Evolutionary conservation across 2,329 filamentous ascomycete genomes (phyloP).

Genomic region (Juglanconis sp.): DNA sequence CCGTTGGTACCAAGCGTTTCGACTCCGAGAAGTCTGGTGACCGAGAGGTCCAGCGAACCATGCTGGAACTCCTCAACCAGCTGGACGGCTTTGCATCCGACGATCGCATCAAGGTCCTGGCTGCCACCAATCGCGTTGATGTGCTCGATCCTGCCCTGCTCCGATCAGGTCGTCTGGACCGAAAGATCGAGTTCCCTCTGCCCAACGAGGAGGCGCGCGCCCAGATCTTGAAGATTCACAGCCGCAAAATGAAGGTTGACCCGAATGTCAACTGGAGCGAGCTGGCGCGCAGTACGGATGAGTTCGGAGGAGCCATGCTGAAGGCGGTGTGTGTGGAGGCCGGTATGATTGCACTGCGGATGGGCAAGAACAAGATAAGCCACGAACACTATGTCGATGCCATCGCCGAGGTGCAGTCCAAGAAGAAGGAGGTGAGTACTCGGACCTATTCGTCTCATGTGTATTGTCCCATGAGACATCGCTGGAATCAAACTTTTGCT

Average conservation of each 20-base stretch:
- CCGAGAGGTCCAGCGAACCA: conserved; percentile 95
- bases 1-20: conserved; percentile 98
- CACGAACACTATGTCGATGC: conserved; percentile 99
- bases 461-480: not conserved
- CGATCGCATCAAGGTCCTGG: conserved; percentile 93
- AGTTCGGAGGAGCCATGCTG: conserved; percentile 95
- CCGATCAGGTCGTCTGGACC: conserved; percentile 85
- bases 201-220: conserved; percentile 97
- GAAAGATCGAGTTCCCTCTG: conserved; percentile 97
- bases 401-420: conserved; percentile 89
- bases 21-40: conserved; percentile 98
- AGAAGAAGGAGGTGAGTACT: conserved; percentile 81
- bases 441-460: too few relatives aligned
- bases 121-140: conserved; percentile 91
- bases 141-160: conserved; percentile 89
- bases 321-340: conserved; percentile 99
- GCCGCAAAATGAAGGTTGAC: conserved; percentile 96
- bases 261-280: conserved; percentile 93
- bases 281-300: conserved; percentile 91
- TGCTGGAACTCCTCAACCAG: conserved; percentile 98
- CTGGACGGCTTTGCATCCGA: conserved; percentile 96
- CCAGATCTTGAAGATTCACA: conserved; percentile 96
- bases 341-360: conserved; percentile 95
- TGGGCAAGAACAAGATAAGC: conserved; percentile 92
- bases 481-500: not conserved